Conservation (phyloP, 371 early-diverging fungal genomes). For the Mucor saturninus region DNA sequence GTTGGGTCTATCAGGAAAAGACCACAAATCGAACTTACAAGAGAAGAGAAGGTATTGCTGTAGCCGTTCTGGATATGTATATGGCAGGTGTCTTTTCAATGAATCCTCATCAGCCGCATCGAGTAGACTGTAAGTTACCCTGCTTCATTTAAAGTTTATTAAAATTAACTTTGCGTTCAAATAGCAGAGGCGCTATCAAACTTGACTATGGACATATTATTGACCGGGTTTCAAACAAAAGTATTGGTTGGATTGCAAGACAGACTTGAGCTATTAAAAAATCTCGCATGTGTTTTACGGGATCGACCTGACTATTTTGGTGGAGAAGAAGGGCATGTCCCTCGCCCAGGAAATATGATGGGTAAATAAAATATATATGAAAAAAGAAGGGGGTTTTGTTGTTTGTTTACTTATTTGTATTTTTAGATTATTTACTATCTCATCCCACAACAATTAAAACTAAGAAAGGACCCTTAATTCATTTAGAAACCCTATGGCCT, state of each 20-base stretch:
- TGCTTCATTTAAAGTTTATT: no score
- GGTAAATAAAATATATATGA: slow-evolving; percentile 47
- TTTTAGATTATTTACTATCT: slow-evolving; percentile 40
- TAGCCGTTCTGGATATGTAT: slow-evolving; percentile 88
- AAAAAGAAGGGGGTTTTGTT: background rate
- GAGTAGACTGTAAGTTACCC: slow-evolving; percentile 68
- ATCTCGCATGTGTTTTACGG: slow-evolving; percentile 58
- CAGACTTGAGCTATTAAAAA: slow-evolving; percentile 70
- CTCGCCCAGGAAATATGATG: slow-evolving; percentile 86
- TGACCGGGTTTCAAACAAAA: slow-evolving; percentile 78
- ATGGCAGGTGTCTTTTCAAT: slow-evolving; percentile 77
- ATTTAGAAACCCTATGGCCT: slow-evolving; percentile 77
- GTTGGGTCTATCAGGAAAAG: slow-evolving; percentile 72
- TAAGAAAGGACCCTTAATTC: slow-evolving; percentile 56
- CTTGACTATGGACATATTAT: slow-evolving; percentile 61
- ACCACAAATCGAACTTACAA: slow-evolving; percentile 52
- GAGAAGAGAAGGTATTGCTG: slow-evolving; percentile 83
- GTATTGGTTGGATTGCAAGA: slow-evolving; percentile 79
- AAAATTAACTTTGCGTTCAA: background rate
- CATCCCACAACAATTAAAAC: slow-evolving; percentile 50
- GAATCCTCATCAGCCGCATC: slow-evolving; percentile 61
- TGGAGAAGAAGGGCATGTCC: slow-evolving; percentile 37
- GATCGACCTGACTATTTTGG: slow-evolving; percentile 53
- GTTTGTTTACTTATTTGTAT: background rate
- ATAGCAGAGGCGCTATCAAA: slow-evolving; percentile 54